These are phyloP conservation scores for Erodium maritimum DNA, from an alignment of 345 rosid species.

Conservation along the genomic window DNA sequence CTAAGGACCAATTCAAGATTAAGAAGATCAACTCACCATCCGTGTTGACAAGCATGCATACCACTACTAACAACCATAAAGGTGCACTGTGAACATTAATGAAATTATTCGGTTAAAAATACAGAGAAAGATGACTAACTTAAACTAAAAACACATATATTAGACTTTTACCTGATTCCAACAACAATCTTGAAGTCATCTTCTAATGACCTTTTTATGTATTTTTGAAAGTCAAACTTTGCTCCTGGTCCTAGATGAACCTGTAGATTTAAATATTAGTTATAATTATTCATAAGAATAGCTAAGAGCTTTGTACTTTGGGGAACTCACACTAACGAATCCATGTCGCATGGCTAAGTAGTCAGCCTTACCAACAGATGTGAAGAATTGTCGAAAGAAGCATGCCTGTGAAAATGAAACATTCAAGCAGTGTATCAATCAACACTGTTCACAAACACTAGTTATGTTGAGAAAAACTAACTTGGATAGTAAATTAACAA, in stretches of 20 bases:
- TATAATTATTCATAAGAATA: neutral
- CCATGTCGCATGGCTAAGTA: conserved; percentile 90
- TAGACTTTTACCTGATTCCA: conserved; percentile 54
- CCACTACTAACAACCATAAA: conserved; percentile 68
- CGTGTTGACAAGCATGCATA: neutral
- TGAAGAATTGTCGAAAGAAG: conserved; percentile 70
- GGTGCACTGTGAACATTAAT: conserved; percentile 39
- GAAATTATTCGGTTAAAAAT: neutral
- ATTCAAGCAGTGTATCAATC: neutral
- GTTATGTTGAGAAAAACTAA: neutral
- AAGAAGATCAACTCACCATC: conserved; percentile 24
- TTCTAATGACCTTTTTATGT: conserved; percentile 79
- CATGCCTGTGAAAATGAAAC: conserved; percentile 37
- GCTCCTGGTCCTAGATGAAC: conserved; percentile 85
- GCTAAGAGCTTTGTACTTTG: neutral
- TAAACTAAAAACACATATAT: neutral
- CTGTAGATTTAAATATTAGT: conserved; percentile 20
- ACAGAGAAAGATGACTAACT: neutral
- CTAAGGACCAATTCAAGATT: conserved; percentile 61
- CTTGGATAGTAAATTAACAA: neutral
- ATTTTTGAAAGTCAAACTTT: conserved; percentile 85
- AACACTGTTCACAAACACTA: neutral
- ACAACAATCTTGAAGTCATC: conserved; percentile 96
- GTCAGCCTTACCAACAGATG: conserved; percentile 69
- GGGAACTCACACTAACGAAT: conserved; percentile 51